These are phyloP conservation scores for Stereocaulon alpinum DNA, from an alignment of 495 filamentous ascomycete genomes.

Conservation along the genomic window DNA sequence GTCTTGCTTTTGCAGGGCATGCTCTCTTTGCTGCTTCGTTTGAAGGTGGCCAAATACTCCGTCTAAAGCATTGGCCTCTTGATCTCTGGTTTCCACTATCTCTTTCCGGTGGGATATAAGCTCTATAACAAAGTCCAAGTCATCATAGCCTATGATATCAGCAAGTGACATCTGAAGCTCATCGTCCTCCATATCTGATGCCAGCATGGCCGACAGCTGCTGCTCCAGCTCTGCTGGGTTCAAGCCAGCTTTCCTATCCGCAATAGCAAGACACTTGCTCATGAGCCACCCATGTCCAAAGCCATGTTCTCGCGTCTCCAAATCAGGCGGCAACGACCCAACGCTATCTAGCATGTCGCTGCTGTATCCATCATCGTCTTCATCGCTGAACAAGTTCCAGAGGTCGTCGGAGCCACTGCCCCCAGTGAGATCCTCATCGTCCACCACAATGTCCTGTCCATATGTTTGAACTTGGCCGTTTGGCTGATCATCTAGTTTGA, in stretches of 20 bases:
- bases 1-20: constrained; percentile 61
- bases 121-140: constrained; percentile 81
- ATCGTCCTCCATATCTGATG: constrained; percentile 56
- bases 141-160: constrained; percentile 85
- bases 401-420: constrained; percentile 62
- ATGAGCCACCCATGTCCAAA: constrained; percentile 52
- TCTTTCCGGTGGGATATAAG: constrained; percentile 63
- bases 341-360: constrained; percentile 38
- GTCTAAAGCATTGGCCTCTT: constrained; percentile 30
- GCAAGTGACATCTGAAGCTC: constrained; percentile 82
- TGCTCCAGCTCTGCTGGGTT: constrained; percentile 51
- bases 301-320: constrained; percentile 13
- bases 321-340: constrained; percentile 21
- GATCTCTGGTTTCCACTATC: constrained; percentile 34
- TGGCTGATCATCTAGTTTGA: constrained; percentile 44
- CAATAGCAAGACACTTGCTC: constrained; percentile 50
- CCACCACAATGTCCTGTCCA: constrained; percentile 48
- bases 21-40: constrained; percentile 66
- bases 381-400: constrained; percentile 80
- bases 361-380: constrained; percentile 45
- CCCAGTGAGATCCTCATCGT: constrained; percentile 46
- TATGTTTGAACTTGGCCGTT: constrained; percentile 35
- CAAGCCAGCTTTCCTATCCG: constrained; percentile 50
- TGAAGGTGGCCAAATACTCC: constrained; percentile 51
- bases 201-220: constrained; percentile 60